Evolutionary conservation across 2,329 filamentous ascomycete species (phyloP).

Genomic region (Colletotrichum somersetense): DNA sequence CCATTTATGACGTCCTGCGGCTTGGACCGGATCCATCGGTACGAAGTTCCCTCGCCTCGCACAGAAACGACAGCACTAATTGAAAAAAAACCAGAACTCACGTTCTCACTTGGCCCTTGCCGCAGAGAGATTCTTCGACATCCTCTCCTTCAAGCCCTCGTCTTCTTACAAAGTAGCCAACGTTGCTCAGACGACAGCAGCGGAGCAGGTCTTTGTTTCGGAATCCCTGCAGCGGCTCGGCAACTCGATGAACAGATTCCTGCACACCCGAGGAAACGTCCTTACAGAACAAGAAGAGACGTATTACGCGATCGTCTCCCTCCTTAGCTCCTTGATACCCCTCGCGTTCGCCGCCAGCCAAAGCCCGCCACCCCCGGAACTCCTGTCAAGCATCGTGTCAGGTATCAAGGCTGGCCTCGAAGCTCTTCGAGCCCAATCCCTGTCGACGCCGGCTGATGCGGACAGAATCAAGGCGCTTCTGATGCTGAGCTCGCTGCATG

Average conservation of each 20-base stretch:
- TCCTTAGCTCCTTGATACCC: slow-evolving; percentile 55
- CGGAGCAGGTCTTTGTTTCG: slow-evolving; percentile 60
- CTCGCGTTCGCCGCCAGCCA: slow-evolving; percentile 41
- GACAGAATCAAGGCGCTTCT: slow-evolving; percentile 40
- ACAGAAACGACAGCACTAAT: not conserved
- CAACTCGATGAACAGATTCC: slow-evolving; percentile 57
- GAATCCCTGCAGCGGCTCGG: slow-evolving; percentile 58
- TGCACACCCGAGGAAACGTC: slow-evolving; percentile 47
- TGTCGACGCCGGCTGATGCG: slow-evolving; percentile 28
- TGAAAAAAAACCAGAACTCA: slow-evolving; percentile 54
- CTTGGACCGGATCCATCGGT: slow-evolving; percentile 66
- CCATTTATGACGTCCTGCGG: slow-evolving; percentile 60
- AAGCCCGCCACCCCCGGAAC: slow-evolving; percentile 16
- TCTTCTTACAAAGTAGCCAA: slow-evolving; percentile 64
- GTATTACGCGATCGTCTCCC: slow-evolving; percentile 59
- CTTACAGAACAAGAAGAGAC: slow-evolving; percentile 58
- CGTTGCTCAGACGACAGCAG: slow-evolving; percentile 50
- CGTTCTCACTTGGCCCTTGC: slow-evolving; percentile 64
- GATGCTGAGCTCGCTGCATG: slow-evolving; percentile 52
- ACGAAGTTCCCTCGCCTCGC: slow-evolving; percentile 43
- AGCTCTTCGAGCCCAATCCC: slow-evolving; percentile 43
- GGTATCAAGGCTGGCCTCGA: slow-evolving; percentile 46
- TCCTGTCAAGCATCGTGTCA: slow-evolving; percentile 29
- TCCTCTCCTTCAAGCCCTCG: slow-evolving; percentile 62
- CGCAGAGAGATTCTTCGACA: slow-evolving; percentile 64